Conservation (phyloP, 2,329 filamentous ascomycete genomes). For the Lasiodiplodia citricola region DNA sequence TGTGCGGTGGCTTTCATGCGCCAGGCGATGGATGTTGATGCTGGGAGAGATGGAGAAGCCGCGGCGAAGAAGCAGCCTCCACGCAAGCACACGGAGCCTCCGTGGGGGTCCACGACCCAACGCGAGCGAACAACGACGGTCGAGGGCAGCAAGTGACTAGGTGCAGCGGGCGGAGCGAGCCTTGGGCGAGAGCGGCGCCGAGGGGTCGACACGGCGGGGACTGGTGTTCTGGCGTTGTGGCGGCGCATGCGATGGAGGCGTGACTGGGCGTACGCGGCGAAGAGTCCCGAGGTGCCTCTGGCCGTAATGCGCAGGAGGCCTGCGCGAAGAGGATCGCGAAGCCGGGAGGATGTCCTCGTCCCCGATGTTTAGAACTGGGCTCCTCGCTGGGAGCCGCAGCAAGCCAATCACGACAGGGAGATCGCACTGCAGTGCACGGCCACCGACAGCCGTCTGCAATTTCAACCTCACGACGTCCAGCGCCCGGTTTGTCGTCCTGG, state of each 20-base stretch:
- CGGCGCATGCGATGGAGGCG: conserved; percentile 14
- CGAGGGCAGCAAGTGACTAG: background rate
- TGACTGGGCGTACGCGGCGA: background rate
- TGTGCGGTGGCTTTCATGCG: conserved; percentile 7
- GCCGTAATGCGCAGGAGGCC: conserved; percentile 1
- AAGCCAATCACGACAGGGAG: conserved; percentile 14
- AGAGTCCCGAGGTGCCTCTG: background rate
- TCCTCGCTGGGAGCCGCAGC: conserved; percentile 10
- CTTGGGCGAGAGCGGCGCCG: background rate
- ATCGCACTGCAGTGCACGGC: conserved; percentile 13
- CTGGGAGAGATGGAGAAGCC: background rate
- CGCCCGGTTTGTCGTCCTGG: background rate
- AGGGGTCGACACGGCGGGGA: background rate
- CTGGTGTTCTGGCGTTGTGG: background rate
- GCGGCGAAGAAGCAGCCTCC: background rate
- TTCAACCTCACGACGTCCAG: background rate
- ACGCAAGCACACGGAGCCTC: background rate
- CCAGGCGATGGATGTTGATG: background rate
- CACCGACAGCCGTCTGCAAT: background rate
- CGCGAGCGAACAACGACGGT: background rate
- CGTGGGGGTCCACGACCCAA: background rate
- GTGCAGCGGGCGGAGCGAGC: background rate
- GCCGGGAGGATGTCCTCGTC: conserved; percentile 15
- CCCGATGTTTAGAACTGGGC: conserved; percentile 11
- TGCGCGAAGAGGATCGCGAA: conserved; percentile 14